Evolutionary conservation across 2,329 filamentous ascomycete species (phyloP).

Genomic region (Camptophora hylomeconis): DNA sequence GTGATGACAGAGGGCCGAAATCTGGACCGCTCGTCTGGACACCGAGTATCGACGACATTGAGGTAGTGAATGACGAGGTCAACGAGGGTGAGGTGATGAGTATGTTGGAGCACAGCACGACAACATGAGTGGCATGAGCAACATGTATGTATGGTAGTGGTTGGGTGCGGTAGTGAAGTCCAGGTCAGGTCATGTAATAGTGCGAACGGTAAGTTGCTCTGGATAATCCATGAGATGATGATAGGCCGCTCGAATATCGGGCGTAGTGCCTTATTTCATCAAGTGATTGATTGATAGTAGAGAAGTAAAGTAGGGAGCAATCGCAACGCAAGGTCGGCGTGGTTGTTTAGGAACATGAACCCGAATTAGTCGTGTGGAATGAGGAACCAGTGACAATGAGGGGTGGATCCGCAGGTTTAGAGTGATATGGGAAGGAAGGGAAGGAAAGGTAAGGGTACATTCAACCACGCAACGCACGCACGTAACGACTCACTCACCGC

Average conservation of each 20-base stretch:
- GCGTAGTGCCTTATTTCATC: too few relatives aligned
- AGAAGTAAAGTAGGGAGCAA: background rate
- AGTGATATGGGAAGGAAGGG: slow-evolving; percentile 5
- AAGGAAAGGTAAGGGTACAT: slow-evolving; percentile 9
- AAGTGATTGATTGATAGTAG: background rate
- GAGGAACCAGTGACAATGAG: slow-evolving; percentile 1
- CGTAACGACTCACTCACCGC: slow-evolving; percentile 7
- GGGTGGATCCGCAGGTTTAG: slow-evolving; percentile 2
- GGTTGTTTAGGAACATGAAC: slow-evolving; percentile 10
- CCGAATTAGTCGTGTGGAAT: slow-evolving; percentile 5
- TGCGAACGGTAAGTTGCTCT: slow-evolving; percentile 1
- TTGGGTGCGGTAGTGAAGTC: background rate
- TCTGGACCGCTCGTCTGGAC: background rate
- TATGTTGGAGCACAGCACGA: background rate
- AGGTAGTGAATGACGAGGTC: background rate
- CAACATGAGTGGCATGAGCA: background rate
- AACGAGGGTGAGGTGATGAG: too few relatives aligned
- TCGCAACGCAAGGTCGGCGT: slow-evolving; percentile 16
- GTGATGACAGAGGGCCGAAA: background rate
- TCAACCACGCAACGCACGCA: slow-evolving; percentile 1
- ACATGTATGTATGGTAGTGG: background rate
- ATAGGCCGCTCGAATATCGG: too few relatives aligned
- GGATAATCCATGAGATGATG: background rate
- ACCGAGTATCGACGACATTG: slow-evolving; percentile 4
- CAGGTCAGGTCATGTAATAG: background rate